These are phyloP conservation scores for Geotrichum carabidarum DNA, from an alignment of 1,139 yeast species.

Conservation along the genomic window DNA sequence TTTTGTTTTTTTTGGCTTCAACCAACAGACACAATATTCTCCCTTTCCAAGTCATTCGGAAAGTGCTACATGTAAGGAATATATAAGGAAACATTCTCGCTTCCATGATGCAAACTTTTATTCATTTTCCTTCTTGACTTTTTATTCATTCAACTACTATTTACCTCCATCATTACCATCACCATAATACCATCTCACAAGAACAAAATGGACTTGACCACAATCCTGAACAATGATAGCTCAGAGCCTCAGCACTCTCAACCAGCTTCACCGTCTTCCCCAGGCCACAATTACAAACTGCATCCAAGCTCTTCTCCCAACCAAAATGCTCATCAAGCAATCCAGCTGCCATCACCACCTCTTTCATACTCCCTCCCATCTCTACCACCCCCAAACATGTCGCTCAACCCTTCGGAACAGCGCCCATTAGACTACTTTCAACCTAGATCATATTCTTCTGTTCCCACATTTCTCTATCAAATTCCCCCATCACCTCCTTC, in stretches of 20 bases:
- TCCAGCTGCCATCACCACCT: conserved; percentile 15
- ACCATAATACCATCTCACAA: not conserved
- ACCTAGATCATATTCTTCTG: conserved; percentile 8
- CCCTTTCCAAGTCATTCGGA: too few species aligned
- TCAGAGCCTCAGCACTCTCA: not conserved
- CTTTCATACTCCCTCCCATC: conserved; percentile 8
- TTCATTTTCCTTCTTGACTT: not conserved
- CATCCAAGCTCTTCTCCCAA: conserved; percentile 1
- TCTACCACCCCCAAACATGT: not conserved
- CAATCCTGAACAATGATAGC: conserved; percentile 23
- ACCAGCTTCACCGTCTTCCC: not conserved
- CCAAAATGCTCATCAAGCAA: conserved; percentile 1
- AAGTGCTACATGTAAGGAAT: too few species aligned
- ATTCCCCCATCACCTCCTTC: conserved; percentile 17
- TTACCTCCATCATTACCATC: conserved; percentile 2
- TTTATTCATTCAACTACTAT: not conserved
- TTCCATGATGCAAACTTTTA: too few species aligned
- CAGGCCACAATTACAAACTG: not conserved
- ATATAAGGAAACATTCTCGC: too few species aligned
- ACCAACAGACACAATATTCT: too few species aligned
- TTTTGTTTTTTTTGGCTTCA: too few species aligned
- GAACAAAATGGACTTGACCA: conserved; percentile 23
- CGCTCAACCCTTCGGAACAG: not conserved
- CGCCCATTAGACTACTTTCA: conserved; percentile 6
- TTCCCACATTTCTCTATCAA: conserved; percentile 4